phyloP scores from a whole-genome alignment of 1,284 basidiomycete species.

The Cryptococcus hybrid region DNA sequence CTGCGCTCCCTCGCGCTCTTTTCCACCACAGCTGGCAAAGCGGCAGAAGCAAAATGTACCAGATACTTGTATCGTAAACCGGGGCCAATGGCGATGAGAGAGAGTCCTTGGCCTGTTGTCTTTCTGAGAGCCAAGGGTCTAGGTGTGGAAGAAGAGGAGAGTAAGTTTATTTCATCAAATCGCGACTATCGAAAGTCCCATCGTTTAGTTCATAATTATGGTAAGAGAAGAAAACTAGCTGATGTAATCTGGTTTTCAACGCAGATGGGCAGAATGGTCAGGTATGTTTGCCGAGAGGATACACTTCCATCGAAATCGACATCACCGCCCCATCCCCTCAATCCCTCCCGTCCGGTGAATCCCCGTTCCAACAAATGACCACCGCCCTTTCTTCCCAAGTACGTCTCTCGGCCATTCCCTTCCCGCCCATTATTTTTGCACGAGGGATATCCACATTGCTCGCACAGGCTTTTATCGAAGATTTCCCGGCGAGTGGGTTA shows the following conservation, averaged over 20 bases:
- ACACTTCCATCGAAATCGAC: slow-evolving; percentile 60
- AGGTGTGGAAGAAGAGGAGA: slow-evolving; percentile 13
- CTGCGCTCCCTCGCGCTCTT: slow-evolving; percentile 6
- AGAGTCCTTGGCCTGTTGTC: slow-evolving; percentile 31
- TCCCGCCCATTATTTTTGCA: slow-evolving; percentile 64
- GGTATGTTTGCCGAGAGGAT: slow-evolving; percentile 59
- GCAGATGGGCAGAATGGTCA: slow-evolving; percentile 44
- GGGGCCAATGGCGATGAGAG: slow-evolving; percentile 19
- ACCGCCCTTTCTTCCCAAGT: slow-evolving; percentile 42
- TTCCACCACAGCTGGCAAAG: not conserved
- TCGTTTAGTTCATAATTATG: not conserved
- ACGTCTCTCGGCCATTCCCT: slow-evolving; percentile 56
- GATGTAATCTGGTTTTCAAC: not conserved
- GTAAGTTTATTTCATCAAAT: slow-evolving; percentile 11
- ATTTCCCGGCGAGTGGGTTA: slow-evolving; percentile 61
- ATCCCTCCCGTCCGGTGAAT: not conserved
- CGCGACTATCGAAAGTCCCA: not conserved
- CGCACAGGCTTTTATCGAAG: slow-evolving; percentile 65
- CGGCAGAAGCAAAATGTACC: slow-evolving; percentile 19
- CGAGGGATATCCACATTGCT: slow-evolving; percentile 56
- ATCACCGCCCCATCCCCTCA: slow-evolving; percentile 44
- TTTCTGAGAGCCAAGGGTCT: slow-evolving; percentile 22
- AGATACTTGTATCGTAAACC: slow-evolving; percentile 24
- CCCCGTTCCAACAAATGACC: slow-evolving; percentile 22
- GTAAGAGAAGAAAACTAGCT: not conserved